Evolutionary conservation across 2,329 filamentous ascomycete species (phyloP).

Genomic region (Lecanicillium sp.): DNA sequence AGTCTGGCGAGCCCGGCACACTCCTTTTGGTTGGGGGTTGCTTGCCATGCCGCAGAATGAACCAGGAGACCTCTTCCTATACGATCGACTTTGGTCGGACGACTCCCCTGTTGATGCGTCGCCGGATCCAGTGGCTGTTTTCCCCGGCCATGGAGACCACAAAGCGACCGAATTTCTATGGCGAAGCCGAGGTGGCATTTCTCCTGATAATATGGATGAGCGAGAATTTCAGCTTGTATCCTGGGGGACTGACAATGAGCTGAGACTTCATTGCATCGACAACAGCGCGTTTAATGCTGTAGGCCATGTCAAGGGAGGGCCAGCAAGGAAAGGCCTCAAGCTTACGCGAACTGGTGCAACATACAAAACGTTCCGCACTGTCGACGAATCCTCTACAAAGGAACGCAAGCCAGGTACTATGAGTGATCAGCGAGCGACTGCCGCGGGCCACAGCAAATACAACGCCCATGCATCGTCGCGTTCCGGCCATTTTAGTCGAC

Average conservation of each 20-base stretch:
- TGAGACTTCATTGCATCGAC: slow-evolving; percentile 70
- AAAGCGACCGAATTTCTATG: slow-evolving; percentile 90
- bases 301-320: slow-evolving; percentile 63
- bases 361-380: slow-evolving; percentile 78
- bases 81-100: slow-evolving; percentile 52
- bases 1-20: slow-evolving; percentile 85
- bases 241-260: slow-evolving; percentile 80
- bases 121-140: slow-evolving; percentile 45
- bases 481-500: slow-evolving; percentile 20
- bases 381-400: slow-evolving; percentile 48
- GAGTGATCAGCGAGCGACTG: slow-evolving; percentile 47
- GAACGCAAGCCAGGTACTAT: slow-evolving; percentile 54
- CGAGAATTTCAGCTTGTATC: slow-evolving; percentile 90
- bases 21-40: slow-evolving; percentile 78
- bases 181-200: slow-evolving; percentile 64
- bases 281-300: slow-evolving; percentile 56
- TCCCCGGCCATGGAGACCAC: slow-evolving; percentile 52
- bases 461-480: slow-evolving; percentile 36
- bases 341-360: slow-evolving; percentile 75
- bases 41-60: slow-evolving; percentile 89
- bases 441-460: slow-evolving; percentile 32
- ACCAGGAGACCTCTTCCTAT: slow-evolving; percentile 76
- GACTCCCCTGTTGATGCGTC: slow-evolving; percentile 35
- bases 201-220: slow-evolving; percentile 63
- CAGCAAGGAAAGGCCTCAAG: slow-evolving; percentile 55